phyloP scores from a whole-genome alignment of 768 basidiomycete genomes.

The Gloeostereum incarnatum region DNA sequence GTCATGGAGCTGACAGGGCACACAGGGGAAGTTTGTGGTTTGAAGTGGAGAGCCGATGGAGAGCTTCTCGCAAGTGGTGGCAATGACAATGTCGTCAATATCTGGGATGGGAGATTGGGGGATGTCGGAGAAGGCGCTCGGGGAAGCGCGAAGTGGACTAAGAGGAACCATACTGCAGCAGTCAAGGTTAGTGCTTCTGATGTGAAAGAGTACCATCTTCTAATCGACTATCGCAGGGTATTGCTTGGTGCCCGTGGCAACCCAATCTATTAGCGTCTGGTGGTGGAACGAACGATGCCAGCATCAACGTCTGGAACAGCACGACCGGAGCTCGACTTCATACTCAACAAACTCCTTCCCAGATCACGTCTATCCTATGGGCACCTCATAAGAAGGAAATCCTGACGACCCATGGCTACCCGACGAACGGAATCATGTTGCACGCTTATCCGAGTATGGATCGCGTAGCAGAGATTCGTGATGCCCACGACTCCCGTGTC shows the following conservation, averaged over 20 bases:
- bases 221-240: too few species aligned
- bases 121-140: conserved; percentile 41
- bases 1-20: conserved; percentile 88
- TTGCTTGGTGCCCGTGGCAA: conserved; percentile 99
- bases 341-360: conserved; percentile 77
- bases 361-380: conserved; percentile 89
- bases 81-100: conserved; percentile 96
- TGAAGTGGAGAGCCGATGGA: conserved; percentile 84
- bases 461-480: conserved; percentile 74
- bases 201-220: too few species aligned
- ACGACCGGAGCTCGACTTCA: conserved; percentile 90
- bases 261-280: conserved; percentile 84
- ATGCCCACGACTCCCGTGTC: conserved; percentile 90
- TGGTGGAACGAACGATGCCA: conserved; percentile 91
- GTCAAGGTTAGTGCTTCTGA: conserved; percentile 56
- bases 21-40: conserved; percentile 85
- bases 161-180: conserved; percentile 85
- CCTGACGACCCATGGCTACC: conserved; percentile 90
- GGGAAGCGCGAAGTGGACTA: conserved; percentile 79
- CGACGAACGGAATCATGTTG: conserved; percentile 74
- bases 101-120: conserved; percentile 85
- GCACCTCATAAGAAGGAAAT: conserved; percentile 84
- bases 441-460: conserved; percentile 83
- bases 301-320: conserved; percentile 84
- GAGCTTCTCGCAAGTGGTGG: conserved; percentile 91